phyloP scores from a whole-genome alignment of 768 basidiomycete species.

The Leccinum variicolor region DNA sequence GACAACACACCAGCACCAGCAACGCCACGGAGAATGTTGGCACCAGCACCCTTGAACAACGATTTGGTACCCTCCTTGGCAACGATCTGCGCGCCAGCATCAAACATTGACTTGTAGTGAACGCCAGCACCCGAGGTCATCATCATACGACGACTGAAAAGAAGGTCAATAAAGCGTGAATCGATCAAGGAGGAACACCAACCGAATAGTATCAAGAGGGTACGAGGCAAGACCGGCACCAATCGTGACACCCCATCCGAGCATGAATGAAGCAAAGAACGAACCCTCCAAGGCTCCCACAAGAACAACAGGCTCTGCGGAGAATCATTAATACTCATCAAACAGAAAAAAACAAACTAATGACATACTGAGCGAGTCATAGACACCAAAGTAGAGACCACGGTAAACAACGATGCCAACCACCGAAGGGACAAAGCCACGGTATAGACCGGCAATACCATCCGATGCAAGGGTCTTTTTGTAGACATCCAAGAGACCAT shows the following conservation, averaged over 20 bases:
- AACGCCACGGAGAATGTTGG: slow-evolving; percentile 96
- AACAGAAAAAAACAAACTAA: slow-evolving; percentile 18
- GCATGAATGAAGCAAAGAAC: slow-evolving; percentile 94
- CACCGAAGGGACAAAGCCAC: slow-evolving; percentile 98
- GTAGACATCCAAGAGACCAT: slow-evolving; percentile 97
- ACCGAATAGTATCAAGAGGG: slow-evolving; percentile 90
- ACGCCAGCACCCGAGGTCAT: slow-evolving; percentile 96
- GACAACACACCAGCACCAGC: slow-evolving; percentile 99
- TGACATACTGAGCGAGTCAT: slow-evolving; percentile 86
- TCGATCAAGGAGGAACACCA: background rate
- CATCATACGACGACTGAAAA: slow-evolving; percentile 98
- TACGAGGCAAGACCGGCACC: slow-evolving; percentile 99
- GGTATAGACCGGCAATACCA: slow-evolving; percentile 98
- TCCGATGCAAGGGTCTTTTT: slow-evolving; percentile 96
- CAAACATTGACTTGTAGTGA: slow-evolving; percentile 99
- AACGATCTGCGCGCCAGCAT: slow-evolving; percentile 91
- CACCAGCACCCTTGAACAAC: slow-evolving; percentile 99
- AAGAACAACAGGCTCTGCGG: slow-evolving; percentile 90
- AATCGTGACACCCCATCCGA: slow-evolving; percentile 99
- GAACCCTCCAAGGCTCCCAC: slow-evolving; percentile 93
- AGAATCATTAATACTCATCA: slow-evolving; percentile 20
- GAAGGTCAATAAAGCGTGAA: slow-evolving; percentile 8
- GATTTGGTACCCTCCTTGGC: slow-evolving; percentile 95
- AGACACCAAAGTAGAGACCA: slow-evolving; percentile 99
- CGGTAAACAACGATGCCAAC: slow-evolving; percentile 99